Evolutionary conservation across 2,329 filamentous ascomycete genomes (phyloP).

Genomic region (Colletotrichum nymphaeae): DNA sequence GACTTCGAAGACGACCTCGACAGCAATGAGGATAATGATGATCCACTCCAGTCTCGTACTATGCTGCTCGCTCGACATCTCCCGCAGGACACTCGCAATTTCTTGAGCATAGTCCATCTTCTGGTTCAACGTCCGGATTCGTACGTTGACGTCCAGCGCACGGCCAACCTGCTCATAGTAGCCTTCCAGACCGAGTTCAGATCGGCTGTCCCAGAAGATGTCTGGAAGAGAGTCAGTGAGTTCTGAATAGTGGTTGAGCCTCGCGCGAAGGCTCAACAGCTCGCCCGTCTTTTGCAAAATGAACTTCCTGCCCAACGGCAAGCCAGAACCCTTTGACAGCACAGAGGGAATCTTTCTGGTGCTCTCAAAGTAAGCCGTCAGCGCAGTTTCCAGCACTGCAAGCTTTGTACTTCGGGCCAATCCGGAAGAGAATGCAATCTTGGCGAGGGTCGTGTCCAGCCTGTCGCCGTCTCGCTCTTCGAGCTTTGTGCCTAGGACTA

Average conservation of each 20-base stretch:
- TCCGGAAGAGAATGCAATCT: conserved; percentile 96
- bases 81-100: conserved; percentile 88
- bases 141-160: conserved; percentile 88
- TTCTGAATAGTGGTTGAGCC: conserved; percentile 96
- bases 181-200: conserved; percentile 89
- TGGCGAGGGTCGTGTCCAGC: conserved; percentile 79
- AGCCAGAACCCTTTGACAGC: conserved; percentile 71
- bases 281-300: conserved; percentile 95
- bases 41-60: conserved; percentile 91
- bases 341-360: conserved; percentile 85
- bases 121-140: conserved; percentile 92
- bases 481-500: conserved; percentile 84
- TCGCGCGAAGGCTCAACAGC: conserved; percentile 86
- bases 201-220: conserved; percentile 93
- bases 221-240: conserved; percentile 95
- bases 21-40: conserved; percentile 92
- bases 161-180: conserved; percentile 96
- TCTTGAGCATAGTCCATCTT: conserved; percentile 99
- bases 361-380: conserved; percentile 87
- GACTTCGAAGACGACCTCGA: conserved; percentile 92
- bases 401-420: conserved; percentile 94
- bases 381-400: conserved; percentile 86
- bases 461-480: conserved; percentile 58
- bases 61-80: conserved; percentile 91
- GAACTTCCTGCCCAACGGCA: conserved; percentile 70